These are phyloP conservation scores for Rhododendron henanense DNA, from an alignment of 148 eudicot species.

Conservation along the genomic window DNA sequence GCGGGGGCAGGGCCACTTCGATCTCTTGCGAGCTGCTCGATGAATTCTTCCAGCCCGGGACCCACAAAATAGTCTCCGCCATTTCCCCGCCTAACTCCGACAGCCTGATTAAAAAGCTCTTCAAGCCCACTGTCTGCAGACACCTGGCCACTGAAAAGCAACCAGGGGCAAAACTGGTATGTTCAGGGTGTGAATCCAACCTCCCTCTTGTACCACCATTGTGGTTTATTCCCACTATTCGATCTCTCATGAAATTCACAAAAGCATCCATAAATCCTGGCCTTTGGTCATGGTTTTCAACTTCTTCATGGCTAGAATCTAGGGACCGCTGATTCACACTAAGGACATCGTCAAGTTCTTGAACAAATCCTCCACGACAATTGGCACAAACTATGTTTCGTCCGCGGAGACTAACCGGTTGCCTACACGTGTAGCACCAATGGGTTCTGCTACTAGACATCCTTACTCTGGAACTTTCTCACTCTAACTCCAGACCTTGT, in stretches of 20 bases:
- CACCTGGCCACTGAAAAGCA: conserved; percentile 42
- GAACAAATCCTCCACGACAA: conserved; percentile 43
- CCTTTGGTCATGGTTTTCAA: conserved; percentile 21
- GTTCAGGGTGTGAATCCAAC: conserved; percentile 14
- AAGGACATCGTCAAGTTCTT: conserved; percentile 30
- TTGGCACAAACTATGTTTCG: conserved; percentile 24
- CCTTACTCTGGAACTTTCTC: conserved; percentile 4
- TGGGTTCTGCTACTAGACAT: conserved; percentile 37
- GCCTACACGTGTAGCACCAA: conserved; percentile 46
- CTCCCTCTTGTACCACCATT: conserved; percentile 17
- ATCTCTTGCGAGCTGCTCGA: conserved; percentile 29
- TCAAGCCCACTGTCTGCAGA: conserved; percentile 30
- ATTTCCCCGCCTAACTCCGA: conserved; percentile 36
- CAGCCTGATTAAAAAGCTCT: conserved; percentile 39
- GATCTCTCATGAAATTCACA: conserved; percentile 34
- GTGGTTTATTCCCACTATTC: conserved; percentile 14
- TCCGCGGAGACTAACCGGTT: conserved; percentile 29
- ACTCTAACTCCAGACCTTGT: background rate
- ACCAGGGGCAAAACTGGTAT: conserved; percentile 29
- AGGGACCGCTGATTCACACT: conserved; percentile 10
- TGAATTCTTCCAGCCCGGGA: conserved; percentile 47
- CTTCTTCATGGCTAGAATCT: conserved; percentile 1
- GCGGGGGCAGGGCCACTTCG: conserved; percentile 22
- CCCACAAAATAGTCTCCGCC: conserved; percentile 48
- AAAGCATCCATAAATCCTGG: conserved; percentile 36